Conservation (phyloP, 352 stramenopile genomes). For the Elongisporangium anandrum region DNA sequence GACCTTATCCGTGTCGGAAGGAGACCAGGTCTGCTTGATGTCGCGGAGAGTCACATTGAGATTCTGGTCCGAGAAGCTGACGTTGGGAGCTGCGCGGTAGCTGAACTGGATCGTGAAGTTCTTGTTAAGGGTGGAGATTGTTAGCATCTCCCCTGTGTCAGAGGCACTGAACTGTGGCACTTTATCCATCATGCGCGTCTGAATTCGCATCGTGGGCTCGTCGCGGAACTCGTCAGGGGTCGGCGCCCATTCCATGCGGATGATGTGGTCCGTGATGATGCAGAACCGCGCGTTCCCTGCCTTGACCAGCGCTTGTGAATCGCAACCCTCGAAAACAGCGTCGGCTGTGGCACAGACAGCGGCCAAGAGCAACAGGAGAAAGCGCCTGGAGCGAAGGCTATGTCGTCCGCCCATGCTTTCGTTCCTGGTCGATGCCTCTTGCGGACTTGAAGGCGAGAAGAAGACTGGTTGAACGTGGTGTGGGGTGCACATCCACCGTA, state of each 20-base stretch:
- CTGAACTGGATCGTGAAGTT: constrained; percentile 13
- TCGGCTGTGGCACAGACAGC: too few relatives aligned
- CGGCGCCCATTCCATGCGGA: constrained; percentile 28
- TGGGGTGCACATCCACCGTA: too few relatives aligned
- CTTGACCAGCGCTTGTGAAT: too few relatives aligned
- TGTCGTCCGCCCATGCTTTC: too few relatives aligned
- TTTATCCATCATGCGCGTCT: constrained; percentile 13
- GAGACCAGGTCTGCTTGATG: constrained; percentile 5
- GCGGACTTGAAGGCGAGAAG: too few relatives aligned
- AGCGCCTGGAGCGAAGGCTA: too few relatives aligned
- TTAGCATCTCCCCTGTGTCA: neutral
- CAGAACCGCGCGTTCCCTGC: constrained; percentile 20
- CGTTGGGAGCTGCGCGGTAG: constrained; percentile 14
- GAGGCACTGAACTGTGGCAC: constrained; percentile 11
- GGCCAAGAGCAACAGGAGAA: too few relatives aligned
- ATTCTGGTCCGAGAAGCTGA: constrained; percentile 22
- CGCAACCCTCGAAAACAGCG: too few relatives aligned
- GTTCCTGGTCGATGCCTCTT: too few relatives aligned
- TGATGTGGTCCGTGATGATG: constrained; percentile 24
- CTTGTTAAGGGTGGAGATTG: constrained; percentile 5
- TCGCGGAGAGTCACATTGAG: constrained; percentile 15
- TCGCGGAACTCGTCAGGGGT: constrained; percentile 13
- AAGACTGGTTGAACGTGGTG: too few relatives aligned
- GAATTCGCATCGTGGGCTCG: constrained; percentile 13
- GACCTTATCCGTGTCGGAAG: constrained; percentile 16